These are phyloP conservation scores for Phallus indusiatus DNA, from an alignment of 768 basidiomycete genomes.

Conservation along the genomic window DNA sequence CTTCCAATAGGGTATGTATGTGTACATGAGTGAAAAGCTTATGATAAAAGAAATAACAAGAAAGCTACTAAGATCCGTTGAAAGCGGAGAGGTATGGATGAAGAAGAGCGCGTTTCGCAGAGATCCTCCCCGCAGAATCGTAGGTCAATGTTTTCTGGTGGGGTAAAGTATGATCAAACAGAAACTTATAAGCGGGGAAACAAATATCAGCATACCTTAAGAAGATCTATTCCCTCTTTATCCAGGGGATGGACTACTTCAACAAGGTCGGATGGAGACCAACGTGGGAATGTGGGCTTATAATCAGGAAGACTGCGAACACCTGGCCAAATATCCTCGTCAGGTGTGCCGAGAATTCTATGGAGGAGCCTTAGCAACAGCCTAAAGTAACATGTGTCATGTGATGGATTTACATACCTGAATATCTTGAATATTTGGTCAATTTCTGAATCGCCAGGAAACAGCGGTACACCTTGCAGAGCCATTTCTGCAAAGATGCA, in stretches of 20 bases:
- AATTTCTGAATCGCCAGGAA: constrained; percentile 99
- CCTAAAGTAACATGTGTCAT: neutral
- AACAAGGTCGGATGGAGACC: constrained; percentile 68
- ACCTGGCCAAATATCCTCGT: constrained; percentile 87
- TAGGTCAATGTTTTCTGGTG: constrained; percentile 62
- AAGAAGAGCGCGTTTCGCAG: constrained; percentile 52
- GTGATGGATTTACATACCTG: constrained; percentile 44
- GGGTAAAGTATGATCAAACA: constrained; percentile 1
- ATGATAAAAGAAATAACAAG: neutral
- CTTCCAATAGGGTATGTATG: constrained; percentile 1
- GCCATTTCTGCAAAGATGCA: constrained; percentile 99
- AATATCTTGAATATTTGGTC: constrained; percentile 99
- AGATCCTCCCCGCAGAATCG: constrained; percentile 87
- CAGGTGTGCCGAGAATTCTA: constrained; percentile 91
- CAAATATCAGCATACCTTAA: constrained; percentile 41
- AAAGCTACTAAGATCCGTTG: neutral
- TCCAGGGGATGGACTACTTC: constrained; percentile 64
- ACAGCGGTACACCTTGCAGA: constrained; percentile 78
- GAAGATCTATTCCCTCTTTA: constrained; percentile 66
- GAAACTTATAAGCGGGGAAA: neutral
- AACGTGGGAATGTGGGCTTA: constrained; percentile 94
- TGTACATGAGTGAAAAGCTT: constrained; percentile 1
- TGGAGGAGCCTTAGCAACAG: constrained; percentile 4
- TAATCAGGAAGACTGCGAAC: constrained; percentile 85
- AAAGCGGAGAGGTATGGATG: constrained; percentile 49